These are phyloP conservation scores for Lactarius hengduanensis DNA, from an alignment of 768 basidiomycete genomes.

Conservation along the genomic window DNA sequence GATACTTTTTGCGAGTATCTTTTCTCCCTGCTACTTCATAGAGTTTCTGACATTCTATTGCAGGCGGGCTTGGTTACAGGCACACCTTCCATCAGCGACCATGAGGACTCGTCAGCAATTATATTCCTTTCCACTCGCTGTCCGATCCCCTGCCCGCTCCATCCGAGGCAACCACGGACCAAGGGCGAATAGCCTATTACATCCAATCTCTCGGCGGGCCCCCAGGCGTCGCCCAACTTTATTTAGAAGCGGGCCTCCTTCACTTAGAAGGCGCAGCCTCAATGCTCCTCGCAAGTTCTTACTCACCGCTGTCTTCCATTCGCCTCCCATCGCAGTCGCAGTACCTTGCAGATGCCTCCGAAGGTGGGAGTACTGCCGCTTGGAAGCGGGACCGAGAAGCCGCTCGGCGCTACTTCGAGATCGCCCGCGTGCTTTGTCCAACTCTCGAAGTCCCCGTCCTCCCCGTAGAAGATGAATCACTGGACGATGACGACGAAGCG, in stretches of 20 bases:
- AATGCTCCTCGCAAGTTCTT: slow-evolving; percentile 67
- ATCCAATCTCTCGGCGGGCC: slow-evolving; percentile 64
- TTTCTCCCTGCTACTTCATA: neutral
- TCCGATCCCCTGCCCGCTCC: slow-evolving; percentile 23
- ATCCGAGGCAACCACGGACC: slow-evolving; percentile 41
- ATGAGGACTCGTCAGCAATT: slow-evolving; percentile 76
- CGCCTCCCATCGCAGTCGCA: slow-evolving; percentile 49
- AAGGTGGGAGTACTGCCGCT: slow-evolving; percentile 57
- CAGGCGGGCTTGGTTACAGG: slow-evolving; percentile 82
- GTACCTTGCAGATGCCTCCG: slow-evolving; percentile 15
- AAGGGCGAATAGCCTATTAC: slow-evolving; percentile 61
- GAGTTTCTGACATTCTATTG: slow-evolving; percentile 1
- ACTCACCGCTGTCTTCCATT: slow-evolving; percentile 75
- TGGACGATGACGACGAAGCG: slow-evolving; percentile 32
- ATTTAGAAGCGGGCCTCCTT: slow-evolving; percentile 74
- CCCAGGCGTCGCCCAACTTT: slow-evolving; percentile 68
- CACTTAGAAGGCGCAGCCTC: slow-evolving; percentile 80
- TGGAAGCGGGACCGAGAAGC: slow-evolving; percentile 75
- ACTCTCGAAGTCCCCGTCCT: slow-evolving; percentile 68
- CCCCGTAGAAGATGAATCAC: slow-evolving; percentile 44
- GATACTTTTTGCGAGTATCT: slow-evolving; percentile 67
- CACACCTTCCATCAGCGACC: slow-evolving; percentile 69
- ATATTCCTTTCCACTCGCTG: slow-evolving; percentile 55
- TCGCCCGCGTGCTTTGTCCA: slow-evolving; percentile 58
- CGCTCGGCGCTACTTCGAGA: slow-evolving; percentile 70